Evolutionary conservation across 805 yeast genomes (phyloP).

Genomic region (Isabelozyma gotoi): DNA sequence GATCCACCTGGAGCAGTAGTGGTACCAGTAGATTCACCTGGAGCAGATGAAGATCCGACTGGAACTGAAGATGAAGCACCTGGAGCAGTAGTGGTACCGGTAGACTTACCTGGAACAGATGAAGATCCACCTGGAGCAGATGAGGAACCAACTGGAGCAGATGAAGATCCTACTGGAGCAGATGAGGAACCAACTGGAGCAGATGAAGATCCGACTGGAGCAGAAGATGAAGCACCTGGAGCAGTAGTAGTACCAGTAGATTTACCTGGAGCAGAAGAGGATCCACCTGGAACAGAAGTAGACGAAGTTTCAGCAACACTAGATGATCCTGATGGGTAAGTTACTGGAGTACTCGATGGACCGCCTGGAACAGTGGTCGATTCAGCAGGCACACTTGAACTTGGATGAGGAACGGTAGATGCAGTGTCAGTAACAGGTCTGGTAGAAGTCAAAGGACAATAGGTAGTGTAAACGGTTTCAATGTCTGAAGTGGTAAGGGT

Average conservation of each 20-base stretch:
- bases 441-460: slow-evolving; percentile 10
- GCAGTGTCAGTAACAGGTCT: neutral
- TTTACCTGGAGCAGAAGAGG: too few species aligned
- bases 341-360: neutral
- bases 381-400: neutral
- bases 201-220: neutral
- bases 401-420: slow-evolving; percentile 1
- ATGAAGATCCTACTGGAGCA: neutral
- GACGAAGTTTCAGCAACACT: neutral
- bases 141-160: slow-evolving; percentile 1
- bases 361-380: neutral
- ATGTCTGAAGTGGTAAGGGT: slow-evolving; percentile 13
- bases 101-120: neutral
- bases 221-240: slow-evolving; percentile 1
- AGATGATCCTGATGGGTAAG: neutral
- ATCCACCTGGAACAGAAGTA: neutral
- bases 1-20: slow-evolving; percentile 4
- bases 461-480: slow-evolving; percentile 23
- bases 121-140: too few species aligned
- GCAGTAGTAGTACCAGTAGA: slow-evolving; percentile 1
- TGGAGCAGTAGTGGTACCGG: neutral
- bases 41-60: neutral
- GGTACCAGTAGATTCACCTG: slow-evolving; percentile 1
- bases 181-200: too few species aligned
- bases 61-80: slow-evolving; percentile 1